Conservation (phyloP, 805 yeast species). For the Zygotorulaspora sp. region DNA sequence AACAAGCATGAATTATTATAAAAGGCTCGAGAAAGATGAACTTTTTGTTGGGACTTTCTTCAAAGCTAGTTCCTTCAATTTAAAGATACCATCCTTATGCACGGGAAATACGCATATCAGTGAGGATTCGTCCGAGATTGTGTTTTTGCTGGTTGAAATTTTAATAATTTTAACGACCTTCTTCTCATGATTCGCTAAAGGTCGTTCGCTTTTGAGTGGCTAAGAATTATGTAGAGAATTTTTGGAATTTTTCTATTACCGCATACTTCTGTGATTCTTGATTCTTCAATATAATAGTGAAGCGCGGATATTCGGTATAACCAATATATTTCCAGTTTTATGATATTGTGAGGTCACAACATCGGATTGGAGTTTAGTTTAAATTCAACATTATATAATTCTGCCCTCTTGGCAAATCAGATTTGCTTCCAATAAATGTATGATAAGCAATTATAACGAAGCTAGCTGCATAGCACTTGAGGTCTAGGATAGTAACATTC, state of each 20-base stretch:
- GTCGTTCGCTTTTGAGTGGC: conserved; percentile 43
- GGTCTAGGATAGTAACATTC: no score
- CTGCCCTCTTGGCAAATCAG: no score
- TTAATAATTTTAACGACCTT: conserved; percentile 80
- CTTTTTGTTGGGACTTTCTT: background rate
- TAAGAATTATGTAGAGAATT: conserved; percentile 57
- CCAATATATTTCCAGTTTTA: no score
- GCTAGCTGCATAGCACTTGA: no score
- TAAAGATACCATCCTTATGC: conserved; percentile 82
- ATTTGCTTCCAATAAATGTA: no score
- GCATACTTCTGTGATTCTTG: no score
- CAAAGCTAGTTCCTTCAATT: background rate
- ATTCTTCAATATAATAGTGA: no score
- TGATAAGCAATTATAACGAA: no score
- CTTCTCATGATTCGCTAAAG: conserved; percentile 45
- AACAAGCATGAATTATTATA: background rate
- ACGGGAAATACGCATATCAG: conserved; percentile 99
- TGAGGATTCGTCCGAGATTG: conserved; percentile 99
- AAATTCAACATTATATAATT: no score
- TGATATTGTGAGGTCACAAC: no score
- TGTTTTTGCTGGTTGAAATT: conserved; percentile 99
- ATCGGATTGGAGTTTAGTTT: no score
- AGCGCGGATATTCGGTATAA: no score
- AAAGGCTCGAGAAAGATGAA: background rate
- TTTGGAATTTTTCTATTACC: conserved; percentile 49